phyloP scores from a whole-genome alignment of 2,329 filamentous ascomycete species.

The Fusarium praegraminearum region DNA sequence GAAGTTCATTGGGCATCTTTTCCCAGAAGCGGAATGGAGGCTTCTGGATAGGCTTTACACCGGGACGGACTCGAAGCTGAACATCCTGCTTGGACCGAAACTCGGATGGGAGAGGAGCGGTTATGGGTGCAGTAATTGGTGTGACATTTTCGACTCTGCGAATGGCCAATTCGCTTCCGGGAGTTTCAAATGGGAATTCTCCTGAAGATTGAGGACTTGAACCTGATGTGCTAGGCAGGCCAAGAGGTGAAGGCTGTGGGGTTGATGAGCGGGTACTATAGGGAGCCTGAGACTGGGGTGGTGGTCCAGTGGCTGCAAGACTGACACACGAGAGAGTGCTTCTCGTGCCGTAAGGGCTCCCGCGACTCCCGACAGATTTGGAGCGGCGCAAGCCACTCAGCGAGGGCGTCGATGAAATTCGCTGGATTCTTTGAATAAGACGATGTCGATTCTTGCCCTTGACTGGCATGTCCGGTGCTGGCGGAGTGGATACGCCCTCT shows the following conservation, averaged over 20 bases:
- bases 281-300: constrained; percentile 48
- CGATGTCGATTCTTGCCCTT: constrained; percentile 77
- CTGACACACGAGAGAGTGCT: constrained; percentile 67
- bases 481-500: constrained; percentile 44
- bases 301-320: constrained; percentile 57
- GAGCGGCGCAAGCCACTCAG: constrained; percentile 72
- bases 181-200: constrained; percentile 57
- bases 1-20: constrained; percentile 84
- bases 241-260: constrained; percentile 58
- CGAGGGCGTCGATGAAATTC: constrained; percentile 84
- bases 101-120: constrained; percentile 73
- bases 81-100: constrained; percentile 59
- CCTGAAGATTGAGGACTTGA: constrained; percentile 55
- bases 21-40: constrained; percentile 77
- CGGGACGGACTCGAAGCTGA: constrained; percentile 34
- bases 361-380: constrained; percentile 75
- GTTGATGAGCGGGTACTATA: constrained; percentile 49
- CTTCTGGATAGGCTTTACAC: constrained; percentile 46
- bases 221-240: constrained; percentile 52
- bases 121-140: constrained; percentile 56
- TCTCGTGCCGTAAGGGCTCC: constrained; percentile 73
- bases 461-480: constrained; percentile 46
- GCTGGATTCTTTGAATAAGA: constrained; percentile 79
- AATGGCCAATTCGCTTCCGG: constrained; percentile 63
- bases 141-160: constrained; percentile 67